Evolutionary conservation across 1,284 basidiomycete genomes (phyloP).

Genomic region (Kwoniella shivajii): DNA sequence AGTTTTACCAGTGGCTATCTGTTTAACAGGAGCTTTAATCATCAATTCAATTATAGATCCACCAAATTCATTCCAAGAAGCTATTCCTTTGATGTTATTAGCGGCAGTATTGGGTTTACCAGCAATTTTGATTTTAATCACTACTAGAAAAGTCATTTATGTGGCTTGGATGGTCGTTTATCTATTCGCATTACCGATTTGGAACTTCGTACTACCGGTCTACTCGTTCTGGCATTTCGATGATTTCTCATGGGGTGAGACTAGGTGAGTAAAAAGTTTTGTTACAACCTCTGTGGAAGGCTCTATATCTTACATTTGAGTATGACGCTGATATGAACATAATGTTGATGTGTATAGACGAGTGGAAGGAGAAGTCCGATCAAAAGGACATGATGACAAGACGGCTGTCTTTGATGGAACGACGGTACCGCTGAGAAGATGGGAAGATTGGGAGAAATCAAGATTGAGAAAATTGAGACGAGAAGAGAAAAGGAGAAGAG

Average conservation of each 20-base stretch:
- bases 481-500: slow-evolving; percentile 78
- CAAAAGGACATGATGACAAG: slow-evolving; percentile 70
- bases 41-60: slow-evolving; percentile 78
- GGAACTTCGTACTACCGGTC: slow-evolving; percentile 91
- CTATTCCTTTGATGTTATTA: slow-evolving; percentile 90
- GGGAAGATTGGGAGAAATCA: slow-evolving; percentile 99
- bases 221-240: slow-evolving; percentile 99
- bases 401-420: slow-evolving; percentile 61
- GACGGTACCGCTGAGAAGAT: slow-evolving; percentile 83
- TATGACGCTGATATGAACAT: slow-evolving; percentile 54
- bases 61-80: slow-evolving; percentile 82
- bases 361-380: slow-evolving; percentile 82
- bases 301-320: slow-evolving; percentile 41
- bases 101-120: slow-evolving; percentile 90
- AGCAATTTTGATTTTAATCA: slow-evolving; percentile 87
- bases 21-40: slow-evolving; percentile 85
- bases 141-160: slow-evolving; percentile 92
- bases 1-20: slow-evolving; percentile 91
- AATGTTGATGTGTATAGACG: slow-evolving; percentile 71
- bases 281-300: slow-evolving; percentile 2
- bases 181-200: slow-evolving; percentile 85
- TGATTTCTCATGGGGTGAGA: slow-evolving; percentile 95
- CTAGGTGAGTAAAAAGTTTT: slow-evolving; percentile 63
- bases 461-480: slow-evolving; percentile 86
- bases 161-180: slow-evolving; percentile 98